These are phyloP conservation scores for Fusarium compactum DNA, from an alignment of 2,329 filamentous ascomycete species.

Conservation along the genomic window DNA sequence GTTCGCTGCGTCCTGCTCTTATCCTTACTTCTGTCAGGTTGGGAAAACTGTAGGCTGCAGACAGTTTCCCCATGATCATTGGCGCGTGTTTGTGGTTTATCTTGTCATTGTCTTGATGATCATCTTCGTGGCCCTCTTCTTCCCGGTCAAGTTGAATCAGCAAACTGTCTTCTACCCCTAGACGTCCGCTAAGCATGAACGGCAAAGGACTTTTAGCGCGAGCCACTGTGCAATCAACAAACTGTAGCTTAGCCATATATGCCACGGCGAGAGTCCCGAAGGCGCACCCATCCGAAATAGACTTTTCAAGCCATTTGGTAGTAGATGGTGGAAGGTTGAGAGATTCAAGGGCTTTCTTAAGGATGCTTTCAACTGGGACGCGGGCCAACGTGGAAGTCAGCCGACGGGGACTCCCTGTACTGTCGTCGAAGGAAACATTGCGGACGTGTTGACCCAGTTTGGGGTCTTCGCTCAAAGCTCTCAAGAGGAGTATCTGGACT, in stretches of 20 bases:
- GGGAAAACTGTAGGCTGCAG: background rate
- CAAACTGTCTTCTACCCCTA: background rate
- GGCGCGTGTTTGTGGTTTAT: background rate
- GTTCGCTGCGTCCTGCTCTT: accelerated
- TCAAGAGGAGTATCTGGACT: background rate
- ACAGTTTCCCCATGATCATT: accelerated
- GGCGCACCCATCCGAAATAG: background rate
- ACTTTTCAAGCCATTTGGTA: background rate
- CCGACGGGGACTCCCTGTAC: background rate
- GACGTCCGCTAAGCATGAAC: constrained; percentile 1
- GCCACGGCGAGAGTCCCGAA: background rate
- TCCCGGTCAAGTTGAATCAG: too few species aligned
- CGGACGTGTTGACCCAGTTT: background rate
- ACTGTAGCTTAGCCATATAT: background rate
- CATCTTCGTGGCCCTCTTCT: background rate
- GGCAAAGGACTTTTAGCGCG: accelerated
- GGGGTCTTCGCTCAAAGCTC: background rate
- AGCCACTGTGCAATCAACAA: background rate
- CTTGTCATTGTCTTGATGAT: too few species aligned
- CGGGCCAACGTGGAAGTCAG: background rate
- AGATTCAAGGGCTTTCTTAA: background rate
- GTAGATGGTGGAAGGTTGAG: background rate
- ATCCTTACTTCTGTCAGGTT: constrained; percentile 15
- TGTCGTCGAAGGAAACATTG: background rate
- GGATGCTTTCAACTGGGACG: background rate